Percentiles rank a stretch among this genome's conserved stretches.
phyloP scores from a whole-genome alignment of 1,284 basidiomycete genomes.

The Singerocomus inundabilis region DNA sequence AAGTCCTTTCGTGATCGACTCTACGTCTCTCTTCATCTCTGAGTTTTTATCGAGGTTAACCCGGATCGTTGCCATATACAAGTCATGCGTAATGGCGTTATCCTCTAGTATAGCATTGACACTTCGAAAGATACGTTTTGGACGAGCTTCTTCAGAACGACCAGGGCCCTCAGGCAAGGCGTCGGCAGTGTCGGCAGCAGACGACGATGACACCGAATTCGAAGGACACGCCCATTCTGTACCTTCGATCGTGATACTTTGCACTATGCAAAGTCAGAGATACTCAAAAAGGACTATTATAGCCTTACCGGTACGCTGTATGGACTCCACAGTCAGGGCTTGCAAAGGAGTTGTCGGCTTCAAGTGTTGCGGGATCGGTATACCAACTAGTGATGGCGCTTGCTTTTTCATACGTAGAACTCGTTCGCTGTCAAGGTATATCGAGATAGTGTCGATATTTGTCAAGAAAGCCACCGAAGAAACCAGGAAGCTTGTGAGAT shows the following conservation, averaged over 20 bases:
- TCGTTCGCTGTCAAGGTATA: neutral
- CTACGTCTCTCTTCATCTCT: constrained; percentile 12
- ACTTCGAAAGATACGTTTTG: neutral
- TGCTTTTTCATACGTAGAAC: neutral
- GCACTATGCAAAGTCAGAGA: constrained; percentile 11
- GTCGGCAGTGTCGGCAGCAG: neutral
- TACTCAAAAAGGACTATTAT: neutral
- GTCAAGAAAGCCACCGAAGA: constrained; percentile 1
- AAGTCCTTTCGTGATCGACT: constrained; percentile 16
- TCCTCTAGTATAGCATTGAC: neutral
- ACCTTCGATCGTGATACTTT: constrained; percentile 13
- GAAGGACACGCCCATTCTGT: constrained; percentile 12
- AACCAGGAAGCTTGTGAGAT: constrained; percentile 47
- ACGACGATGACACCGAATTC: neutral
- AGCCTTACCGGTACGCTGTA: constrained; percentile 9
- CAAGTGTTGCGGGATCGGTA: neutral
- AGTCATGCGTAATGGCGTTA: constrained; percentile 10
- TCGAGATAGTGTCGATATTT: neutral
- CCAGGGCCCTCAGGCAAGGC: neutral
- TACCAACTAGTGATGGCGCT: too few species aligned
- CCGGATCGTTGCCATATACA: constrained; percentile 13
- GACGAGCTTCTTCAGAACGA: neutral
- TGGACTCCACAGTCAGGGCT: constrained; percentile 4
- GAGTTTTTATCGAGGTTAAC: constrained; percentile 8
- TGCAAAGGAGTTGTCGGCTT: neutral